A percentile compares a stretch with the other conserved stretches of the same genome.
phyloP scores from a whole-genome alignment of 1,139 yeast species.

The Zygosaccharomyces pseudobailii region DNA sequence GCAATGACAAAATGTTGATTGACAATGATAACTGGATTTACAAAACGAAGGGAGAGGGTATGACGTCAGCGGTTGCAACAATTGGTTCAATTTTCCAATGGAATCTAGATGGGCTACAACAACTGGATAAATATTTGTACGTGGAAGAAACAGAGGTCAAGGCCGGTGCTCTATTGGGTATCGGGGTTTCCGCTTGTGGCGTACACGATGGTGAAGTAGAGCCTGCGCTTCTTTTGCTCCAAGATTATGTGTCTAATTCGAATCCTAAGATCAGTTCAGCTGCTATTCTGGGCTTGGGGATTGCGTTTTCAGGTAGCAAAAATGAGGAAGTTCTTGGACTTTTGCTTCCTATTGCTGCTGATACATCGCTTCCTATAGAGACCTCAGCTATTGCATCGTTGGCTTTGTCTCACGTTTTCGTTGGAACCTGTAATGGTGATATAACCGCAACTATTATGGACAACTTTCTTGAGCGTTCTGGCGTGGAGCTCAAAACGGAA shows the following conservation, averaged over 20 bases:
- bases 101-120: conserved; percentile 90
- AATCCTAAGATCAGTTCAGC: conserved; percentile 61
- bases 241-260: conserved; percentile 65
- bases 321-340: conserved; percentile 77
- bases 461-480: conserved; percentile 81
- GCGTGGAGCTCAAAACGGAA: conserved; percentile 70
- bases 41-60: conserved; percentile 88
- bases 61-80: conserved; percentile 92
- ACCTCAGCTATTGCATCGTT: conserved; percentile 82
- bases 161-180: conserved; percentile 95
- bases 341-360: conserved; percentile 83
- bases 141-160: conserved; percentile 82
- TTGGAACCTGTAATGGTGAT: conserved; percentile 94
- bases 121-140: conserved; percentile 81
- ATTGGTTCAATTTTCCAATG: conserved; percentile 88
- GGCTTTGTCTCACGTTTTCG: conserved; percentile 90
- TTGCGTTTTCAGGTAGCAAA: conserved; percentile 93
- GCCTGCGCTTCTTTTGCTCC: conserved; percentile 80
- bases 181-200: conserved; percentile 90
- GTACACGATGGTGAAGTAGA: conserved; percentile 90
- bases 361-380: conserved; percentile 68
- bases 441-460: conserved; percentile 86
- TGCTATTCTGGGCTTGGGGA: conserved; percentile 86
- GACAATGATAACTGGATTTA: conserved; percentile 86
- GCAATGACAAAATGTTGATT: conserved; percentile 74